A percentile compares a stretch with the other conserved stretches of the same genome.
phyloP scores from a whole-genome alignment of 805 yeast species.

The Saturnispora gosingensis region DNA sequence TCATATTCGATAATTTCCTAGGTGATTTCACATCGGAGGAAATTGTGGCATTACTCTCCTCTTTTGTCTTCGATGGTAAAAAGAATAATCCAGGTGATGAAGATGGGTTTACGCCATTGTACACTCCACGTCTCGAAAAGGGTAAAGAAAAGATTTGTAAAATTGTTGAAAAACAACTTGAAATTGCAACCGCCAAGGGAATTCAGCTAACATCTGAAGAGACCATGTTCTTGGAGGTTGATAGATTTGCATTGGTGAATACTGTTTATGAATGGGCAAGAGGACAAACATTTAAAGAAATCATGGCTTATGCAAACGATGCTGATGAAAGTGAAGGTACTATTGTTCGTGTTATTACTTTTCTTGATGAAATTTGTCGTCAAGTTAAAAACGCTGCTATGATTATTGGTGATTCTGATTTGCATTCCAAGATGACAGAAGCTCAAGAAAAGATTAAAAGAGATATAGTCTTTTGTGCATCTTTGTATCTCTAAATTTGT shows the following conservation, averaged over 20 bases:
- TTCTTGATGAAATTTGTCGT: slow-evolving; percentile 90
- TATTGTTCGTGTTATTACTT: slow-evolving; percentile 88
- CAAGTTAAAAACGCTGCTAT: slow-evolving; percentile 91
- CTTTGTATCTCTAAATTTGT: slow-evolving; percentile 61
- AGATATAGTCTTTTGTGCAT: slow-evolving; percentile 95
- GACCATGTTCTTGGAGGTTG: slow-evolving; percentile 69
- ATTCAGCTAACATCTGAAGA: slow-evolving; percentile 78
- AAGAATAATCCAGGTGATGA: slow-evolving; percentile 41
- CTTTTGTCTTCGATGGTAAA: slow-evolving; percentile 87
- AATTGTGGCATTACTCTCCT: slow-evolving; percentile 87
- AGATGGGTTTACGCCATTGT: slow-evolving; percentile 27
- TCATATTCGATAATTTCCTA: slow-evolving; percentile 81
- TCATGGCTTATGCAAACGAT: slow-evolving; percentile 80
- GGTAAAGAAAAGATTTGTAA: slow-evolving; percentile 61
- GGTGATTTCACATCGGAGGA: slow-evolving; percentile 94
- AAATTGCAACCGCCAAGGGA: slow-evolving; percentile 55
- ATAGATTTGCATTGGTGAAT: slow-evolving; percentile 83
- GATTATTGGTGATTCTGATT: slow-evolving; percentile 86
- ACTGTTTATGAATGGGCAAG: slow-evolving; percentile 98
- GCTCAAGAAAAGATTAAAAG: slow-evolving; percentile 95
- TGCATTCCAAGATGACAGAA: slow-evolving; percentile 79
- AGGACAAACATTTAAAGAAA: slow-evolving; percentile 84
- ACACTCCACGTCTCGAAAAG: slow-evolving; percentile 71
- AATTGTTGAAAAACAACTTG: slow-evolving; percentile 54
- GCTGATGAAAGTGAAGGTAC: slow-evolving; percentile 73